Evolutionary conservation across 2,329 filamentous ascomycete species (phyloP), one percentile per base, ranked within the genome.

Genomic region (Sporothrix humicola): DNA sequence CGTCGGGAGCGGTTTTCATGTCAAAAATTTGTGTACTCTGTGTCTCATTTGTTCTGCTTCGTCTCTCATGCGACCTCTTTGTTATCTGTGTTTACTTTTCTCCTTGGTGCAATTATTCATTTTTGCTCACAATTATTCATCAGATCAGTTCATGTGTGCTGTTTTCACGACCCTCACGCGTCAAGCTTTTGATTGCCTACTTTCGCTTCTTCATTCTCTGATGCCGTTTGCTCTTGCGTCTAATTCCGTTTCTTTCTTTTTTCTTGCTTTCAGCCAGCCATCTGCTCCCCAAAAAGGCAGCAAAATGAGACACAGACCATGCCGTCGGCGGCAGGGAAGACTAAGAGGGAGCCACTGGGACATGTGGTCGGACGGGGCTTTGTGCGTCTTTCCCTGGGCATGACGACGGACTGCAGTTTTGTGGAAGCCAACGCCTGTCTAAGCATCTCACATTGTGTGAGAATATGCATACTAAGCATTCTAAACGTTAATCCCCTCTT

Each of bases 221-320:
- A n/a, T 7, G 6, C 6, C 4, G 3, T 56, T n/a, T 42, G 10
- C 66, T 31, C 8, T 15, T 12, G n/a, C 52, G 63, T 46, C 48
- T 48, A 15, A 46, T 48, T 66, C 46, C n/a, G 26, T 31, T 68
- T 9, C 12, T 31, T 52, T 26, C 23, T 52, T 52, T 50, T 48
- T 52, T 52, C 23, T 68, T 44, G 13, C 65, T 50, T 68, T 50
- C 44, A 52, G 48, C 66, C 15, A 23, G 42, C 61, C 61, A 48
- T 66, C 48, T 13, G 48, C 15, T n/a, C 3, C 54, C 66, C 66
- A 56, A 54, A 69, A 20, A n/a, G 66, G 66, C 48, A 54, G 54
- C 48, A 54, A 66, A 26, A 37, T 69, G 66, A 54, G 48, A 69
- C 46, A 69, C 48, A 23, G 6, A n/a, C 26, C 26, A 56, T 56